Base-by-base conservation (phyloP, 2,329 filamentous ascomycete genomes). In the Aureobasidium uvarum region DNA sequence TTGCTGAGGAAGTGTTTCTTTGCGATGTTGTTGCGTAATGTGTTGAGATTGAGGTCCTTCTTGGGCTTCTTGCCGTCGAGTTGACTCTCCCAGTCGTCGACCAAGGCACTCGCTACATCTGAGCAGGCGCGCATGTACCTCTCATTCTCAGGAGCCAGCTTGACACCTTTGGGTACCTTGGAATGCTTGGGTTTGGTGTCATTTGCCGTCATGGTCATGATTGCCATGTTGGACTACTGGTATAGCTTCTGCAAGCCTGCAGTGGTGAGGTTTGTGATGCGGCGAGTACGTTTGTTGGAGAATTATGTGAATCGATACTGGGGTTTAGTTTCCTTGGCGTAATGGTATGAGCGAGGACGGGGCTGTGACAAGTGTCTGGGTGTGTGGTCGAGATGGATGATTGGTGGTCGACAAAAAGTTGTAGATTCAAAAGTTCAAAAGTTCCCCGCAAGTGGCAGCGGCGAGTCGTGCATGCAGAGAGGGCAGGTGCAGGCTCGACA, bases 81-180 rank as follows among this genome's bases (percentile, higher is more conserved):
- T 70, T 88, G 85, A 33, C 90, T 84, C 77, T 98, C 93, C 75
- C 96, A 92, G 74, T 98, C 94, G 74, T 97, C 92, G 72, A 99
- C 96, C 55, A 99, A 85, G 63, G 89, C 90, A 74, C 91, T 96
- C 62, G 93, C 94, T 73, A 99, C 93, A 72, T 99, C 96, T 68
- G 94, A 93, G 78, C 96, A 99, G 72, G 92, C 95, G 76, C 92
- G 87, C 77, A 98, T 86, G 77, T 91, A 97, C 62, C 95, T 88
- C 80, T 99, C 95, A 78, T 93, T 96, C 79, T 99, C 95, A 31
- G 95, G 91, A 2, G 92, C 85, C 14, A 96, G 84, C 71, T 93
- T 91, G 70, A 85, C 80, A 46, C 86, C 89, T 77, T 91, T 95
- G 71, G 87, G 83, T 36, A 84, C 75, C 67, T 83, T 83, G 69